These are phyloP conservation scores for Diaporthe australafricana DNA, from an alignment of 2,329 filamentous ascomycete species.

Conservation along the genomic window DNA sequence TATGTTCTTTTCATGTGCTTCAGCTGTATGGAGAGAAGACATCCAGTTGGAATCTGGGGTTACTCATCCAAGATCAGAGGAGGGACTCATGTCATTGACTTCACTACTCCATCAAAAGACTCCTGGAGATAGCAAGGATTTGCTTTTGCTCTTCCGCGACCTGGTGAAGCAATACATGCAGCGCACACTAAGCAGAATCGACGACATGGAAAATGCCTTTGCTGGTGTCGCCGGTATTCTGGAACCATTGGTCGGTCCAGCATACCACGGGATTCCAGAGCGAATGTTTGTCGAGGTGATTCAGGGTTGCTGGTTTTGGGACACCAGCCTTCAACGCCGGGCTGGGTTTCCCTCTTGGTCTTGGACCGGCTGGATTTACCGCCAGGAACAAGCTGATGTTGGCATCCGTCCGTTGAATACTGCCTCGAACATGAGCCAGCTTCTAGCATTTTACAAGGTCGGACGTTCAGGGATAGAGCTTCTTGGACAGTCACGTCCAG, in stretches of 20 bases:
- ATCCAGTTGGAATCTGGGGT: background rate
- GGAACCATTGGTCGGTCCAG: background rate
- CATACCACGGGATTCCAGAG: slow-evolving; percentile 20
- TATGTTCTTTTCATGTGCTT: slow-evolving; percentile 17
- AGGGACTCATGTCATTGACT: background rate
- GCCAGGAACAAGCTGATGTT: slow-evolving; percentile 21
- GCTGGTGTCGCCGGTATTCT: slow-evolving; percentile 23
- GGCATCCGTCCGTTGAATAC: background rate
- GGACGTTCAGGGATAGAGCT: background rate
- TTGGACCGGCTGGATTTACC: slow-evolving; percentile 29
- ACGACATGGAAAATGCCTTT: slow-evolving; percentile 29
- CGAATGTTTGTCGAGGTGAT: slow-evolving; percentile 17
- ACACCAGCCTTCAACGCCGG: slow-evolving; percentile 18
- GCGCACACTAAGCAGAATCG: slow-evolving; percentile 19
- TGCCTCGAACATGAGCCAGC: background rate
- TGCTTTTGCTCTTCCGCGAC: background rate
- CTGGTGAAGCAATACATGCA: slow-evolving; percentile 25
- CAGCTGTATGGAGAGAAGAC: slow-evolving; percentile 19
- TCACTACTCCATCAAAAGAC: background rate
- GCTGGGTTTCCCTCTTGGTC: slow-evolving; percentile 23
- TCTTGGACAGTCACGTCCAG: background rate
- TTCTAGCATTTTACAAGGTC: background rate
- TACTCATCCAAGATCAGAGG: background rate
- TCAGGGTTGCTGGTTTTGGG: slow-evolving; percentile 23
- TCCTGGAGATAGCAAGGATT: background rate